A percentile compares a stretch with the other conserved stretches of the same genome.
Evolutionary conservation across 2,329 filamentous ascomycete genomes (phyloP).

Genomic region (Diatrype stigma): DNA sequence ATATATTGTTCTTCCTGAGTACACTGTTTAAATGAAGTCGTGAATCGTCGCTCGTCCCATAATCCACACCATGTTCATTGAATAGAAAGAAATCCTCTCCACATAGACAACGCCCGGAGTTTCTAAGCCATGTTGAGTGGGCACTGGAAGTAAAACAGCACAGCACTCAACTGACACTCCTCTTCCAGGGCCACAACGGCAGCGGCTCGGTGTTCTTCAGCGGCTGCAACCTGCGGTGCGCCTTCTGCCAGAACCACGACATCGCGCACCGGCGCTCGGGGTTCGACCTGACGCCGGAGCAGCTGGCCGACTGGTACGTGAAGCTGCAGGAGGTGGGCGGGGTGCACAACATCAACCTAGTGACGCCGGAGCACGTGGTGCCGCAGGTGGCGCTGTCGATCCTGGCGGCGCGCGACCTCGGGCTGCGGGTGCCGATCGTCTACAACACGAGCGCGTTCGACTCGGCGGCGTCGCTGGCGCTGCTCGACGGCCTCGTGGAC

Average conservation of each 20-base stretch:
- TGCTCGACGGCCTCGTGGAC: slow-evolving; percentile 76
- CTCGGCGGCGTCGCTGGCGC: slow-evolving; percentile 63
- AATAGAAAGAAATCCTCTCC: too few relatives aligned
- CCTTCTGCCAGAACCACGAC: slow-evolving; percentile 78
- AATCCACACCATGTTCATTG: too few relatives aligned
- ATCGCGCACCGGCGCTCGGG: slow-evolving; percentile 80
- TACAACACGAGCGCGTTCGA: slow-evolving; percentile 86
- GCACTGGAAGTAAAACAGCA: too few relatives aligned
- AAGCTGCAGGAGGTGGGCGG: slow-evolving; percentile 76
- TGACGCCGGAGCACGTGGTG: slow-evolving; percentile 83
- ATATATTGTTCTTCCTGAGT: too few relatives aligned
- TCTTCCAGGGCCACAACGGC: slow-evolving; percentile 77
- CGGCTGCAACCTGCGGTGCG: slow-evolving; percentile 69
- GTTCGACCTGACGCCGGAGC: slow-evolving; percentile 72
- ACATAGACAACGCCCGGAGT: too few relatives aligned
- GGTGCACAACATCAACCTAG: slow-evolving; percentile 86
- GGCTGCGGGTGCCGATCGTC: slow-evolving; percentile 68
- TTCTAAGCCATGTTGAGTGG: too few relatives aligned
- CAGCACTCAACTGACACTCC: too few relatives aligned
- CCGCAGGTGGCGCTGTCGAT: slow-evolving; percentile 77
- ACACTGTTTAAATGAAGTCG: too few relatives aligned
- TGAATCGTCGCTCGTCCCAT: too few relatives aligned
- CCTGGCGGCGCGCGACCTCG: slow-evolving; percentile 65
- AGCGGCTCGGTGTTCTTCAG: slow-evolving; percentile 79
- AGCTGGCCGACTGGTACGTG: slow-evolving; percentile 76